Conservation (phyloP, 805 yeast genomes). For the Lipomyces yamanashiensis region DNA sequence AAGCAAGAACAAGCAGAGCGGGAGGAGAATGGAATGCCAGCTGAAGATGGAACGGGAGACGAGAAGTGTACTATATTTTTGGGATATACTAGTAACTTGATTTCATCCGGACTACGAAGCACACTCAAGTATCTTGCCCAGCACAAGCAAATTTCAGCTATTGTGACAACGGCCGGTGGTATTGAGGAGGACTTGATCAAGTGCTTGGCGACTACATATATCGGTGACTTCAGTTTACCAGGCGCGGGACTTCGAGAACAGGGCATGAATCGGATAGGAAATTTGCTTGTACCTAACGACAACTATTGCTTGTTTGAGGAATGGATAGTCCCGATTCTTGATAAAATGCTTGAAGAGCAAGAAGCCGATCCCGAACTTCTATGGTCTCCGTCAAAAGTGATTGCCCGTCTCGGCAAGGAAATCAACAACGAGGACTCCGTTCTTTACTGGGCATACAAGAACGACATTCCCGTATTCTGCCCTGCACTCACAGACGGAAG, state of each 20-base stretch:
- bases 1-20: conserved; percentile 52
- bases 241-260: conserved; percentile 86
- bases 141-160: conserved; percentile 90
- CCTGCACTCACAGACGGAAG: conserved; percentile 99
- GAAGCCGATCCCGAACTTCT: conserved; percentile 64
- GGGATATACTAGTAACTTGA: conserved; percentile 96
- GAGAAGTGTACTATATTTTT: conserved; percentile 85
- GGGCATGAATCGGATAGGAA: conserved; percentile 98
- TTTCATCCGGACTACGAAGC: conserved; percentile 92
- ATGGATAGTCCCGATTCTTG: conserved; percentile 96
- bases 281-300: conserved; percentile 94
- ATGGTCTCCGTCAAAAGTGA: conserved; percentile 94
- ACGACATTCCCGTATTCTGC: conserved; percentile 93
- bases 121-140: conserved; percentile 88
- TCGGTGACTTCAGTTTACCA: conserved; percentile 85
- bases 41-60: conserved; percentile 44
- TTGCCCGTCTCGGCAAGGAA: conserved; percentile 92
- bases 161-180: conserved; percentile 98
- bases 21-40: conserved; percentile 65
- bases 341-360: conserved; percentile 86
- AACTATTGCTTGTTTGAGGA: conserved; percentile 97
- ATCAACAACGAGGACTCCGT: conserved; percentile 93
- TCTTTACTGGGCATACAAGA: conserved; percentile 97
- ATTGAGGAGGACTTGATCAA: conserved; percentile 97
- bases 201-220: conserved; percentile 92